Percentiles rank a stretch among this genome's conserved stretches.
Conservation (phyloP, 768 basidiomycete genomes). For the Agrocybe praecox region DNA sequence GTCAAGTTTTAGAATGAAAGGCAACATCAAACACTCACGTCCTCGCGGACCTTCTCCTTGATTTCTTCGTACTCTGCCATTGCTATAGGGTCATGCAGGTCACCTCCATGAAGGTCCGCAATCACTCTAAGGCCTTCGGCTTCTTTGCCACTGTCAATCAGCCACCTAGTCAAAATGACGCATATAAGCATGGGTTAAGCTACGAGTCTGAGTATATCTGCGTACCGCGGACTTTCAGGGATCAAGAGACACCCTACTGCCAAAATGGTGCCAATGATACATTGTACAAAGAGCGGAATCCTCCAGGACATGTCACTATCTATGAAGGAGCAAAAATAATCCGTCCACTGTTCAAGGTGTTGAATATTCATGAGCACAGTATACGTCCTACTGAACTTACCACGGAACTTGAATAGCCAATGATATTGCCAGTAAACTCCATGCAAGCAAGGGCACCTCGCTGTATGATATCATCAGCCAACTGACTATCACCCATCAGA, state of each 20-base stretch:
- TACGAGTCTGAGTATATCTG: not conserved
- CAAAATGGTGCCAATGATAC: slow-evolving; percentile 81
- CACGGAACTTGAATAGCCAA: slow-evolving; percentile 89
- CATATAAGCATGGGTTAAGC: not conserved
- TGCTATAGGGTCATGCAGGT: slow-evolving; percentile 67
- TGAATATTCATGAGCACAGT: slow-evolving; percentile 2
- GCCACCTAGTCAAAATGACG: slow-evolving; percentile 56
- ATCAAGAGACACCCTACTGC: slow-evolving; percentile 78
- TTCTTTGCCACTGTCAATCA: slow-evolving; percentile 87
- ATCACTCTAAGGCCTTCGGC: slow-evolving; percentile 84
- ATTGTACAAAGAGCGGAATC: slow-evolving; percentile 86
- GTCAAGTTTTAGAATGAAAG: not conserved
- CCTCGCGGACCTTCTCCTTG: slow-evolving; percentile 74
- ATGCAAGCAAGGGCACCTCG: slow-evolving; percentile 92
- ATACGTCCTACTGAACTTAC: slow-evolving; percentile 45
- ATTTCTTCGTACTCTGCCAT: slow-evolving; percentile 89
- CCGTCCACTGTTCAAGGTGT: slow-evolving; percentile 69
- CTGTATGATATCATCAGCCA: slow-evolving; percentile 33
- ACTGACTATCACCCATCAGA: not conserved
- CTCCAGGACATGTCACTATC: slow-evolving; percentile 90
- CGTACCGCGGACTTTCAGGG: slow-evolving; percentile 87
- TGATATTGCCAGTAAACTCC: slow-evolving; percentile 92
- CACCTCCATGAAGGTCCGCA: slow-evolving; percentile 86
- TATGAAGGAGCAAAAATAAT: slow-evolving; percentile 91
- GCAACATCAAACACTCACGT: slow-evolving; percentile 42